phyloP scores from a whole-genome alignment of 208 protist species.

The Crithidia bombi region DNA sequence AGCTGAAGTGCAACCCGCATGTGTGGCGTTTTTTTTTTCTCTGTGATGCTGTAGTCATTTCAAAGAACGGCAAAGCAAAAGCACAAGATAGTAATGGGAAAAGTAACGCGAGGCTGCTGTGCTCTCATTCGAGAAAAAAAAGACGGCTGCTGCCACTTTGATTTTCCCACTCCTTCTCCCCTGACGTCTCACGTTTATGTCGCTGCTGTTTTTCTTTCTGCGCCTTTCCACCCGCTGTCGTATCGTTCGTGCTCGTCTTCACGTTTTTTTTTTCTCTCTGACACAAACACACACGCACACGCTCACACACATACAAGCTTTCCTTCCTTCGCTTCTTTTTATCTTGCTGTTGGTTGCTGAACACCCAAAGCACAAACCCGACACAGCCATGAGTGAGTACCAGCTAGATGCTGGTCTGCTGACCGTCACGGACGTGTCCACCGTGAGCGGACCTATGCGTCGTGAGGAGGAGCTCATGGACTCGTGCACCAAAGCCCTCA shows the following conservation, averaged over 20 bases:
- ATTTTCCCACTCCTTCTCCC: too few species aligned
- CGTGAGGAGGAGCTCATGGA: conserved; percentile 78
- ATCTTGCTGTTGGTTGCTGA: neutral
- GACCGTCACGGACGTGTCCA: conserved; percentile 73
- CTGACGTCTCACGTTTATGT: too few species aligned
- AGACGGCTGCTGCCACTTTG: too few species aligned
- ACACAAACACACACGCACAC: too few species aligned
- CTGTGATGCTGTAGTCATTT: neutral
- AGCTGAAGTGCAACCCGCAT: too few species aligned
- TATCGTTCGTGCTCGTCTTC: too few species aligned
- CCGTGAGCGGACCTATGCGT: conserved; percentile 85
- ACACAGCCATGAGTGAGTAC: conserved; percentile 71
- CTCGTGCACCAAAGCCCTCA: conserved; percentile 64
- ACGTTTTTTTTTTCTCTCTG: too few species aligned
- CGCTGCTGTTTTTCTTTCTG: too few species aligned
- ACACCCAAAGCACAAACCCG: neutral
- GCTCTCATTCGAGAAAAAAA: neutral
- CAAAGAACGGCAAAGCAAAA: too few species aligned
- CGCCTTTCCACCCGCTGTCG: too few species aligned
- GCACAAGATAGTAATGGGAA: neutral
- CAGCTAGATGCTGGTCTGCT: conserved; percentile 83
- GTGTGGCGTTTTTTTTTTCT: too few species aligned
- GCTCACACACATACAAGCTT: too few species aligned
- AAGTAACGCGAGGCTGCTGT: neutral
- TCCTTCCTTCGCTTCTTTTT: conserved; percentile 19